Conservation (phyloP, 2,329 filamentous ascomycete genomes). For the Fusarium xyrophilum region DNA sequence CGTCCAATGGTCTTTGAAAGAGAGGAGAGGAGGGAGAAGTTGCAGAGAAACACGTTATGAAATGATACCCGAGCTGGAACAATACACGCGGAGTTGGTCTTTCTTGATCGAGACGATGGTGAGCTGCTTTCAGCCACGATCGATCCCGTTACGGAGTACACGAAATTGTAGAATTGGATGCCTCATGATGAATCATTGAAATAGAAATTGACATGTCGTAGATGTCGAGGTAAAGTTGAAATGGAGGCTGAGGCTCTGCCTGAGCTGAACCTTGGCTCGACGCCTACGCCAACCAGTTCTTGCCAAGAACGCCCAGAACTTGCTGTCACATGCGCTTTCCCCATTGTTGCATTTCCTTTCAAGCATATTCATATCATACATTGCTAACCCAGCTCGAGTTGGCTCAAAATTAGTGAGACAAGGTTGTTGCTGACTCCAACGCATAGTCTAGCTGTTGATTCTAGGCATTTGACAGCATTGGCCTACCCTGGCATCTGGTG, state of each 20-base stretch:
- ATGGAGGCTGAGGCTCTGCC: constrained; percentile 11
- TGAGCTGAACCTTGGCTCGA: constrained; percentile 5
- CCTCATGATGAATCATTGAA: not conserved
- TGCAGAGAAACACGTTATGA: not conserved
- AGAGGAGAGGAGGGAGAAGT: not conserved
- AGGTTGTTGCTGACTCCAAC: not conserved
- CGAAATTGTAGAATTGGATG: not conserved
- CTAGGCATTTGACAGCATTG: not conserved
- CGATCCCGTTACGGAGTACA: not conserved
- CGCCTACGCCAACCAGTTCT: constrained; percentile 12
- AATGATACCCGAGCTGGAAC: constrained; percentile 15
- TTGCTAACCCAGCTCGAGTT: not conserved
- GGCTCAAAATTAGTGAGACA: too few species aligned
- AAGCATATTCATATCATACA: not conserved
- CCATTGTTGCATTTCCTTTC: not conserved
- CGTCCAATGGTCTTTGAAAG: constrained; percentile 66
- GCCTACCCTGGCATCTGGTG: not conserved
- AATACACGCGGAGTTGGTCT: not conserved
- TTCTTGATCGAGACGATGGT: not conserved
- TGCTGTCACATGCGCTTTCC: constrained; percentile 8
- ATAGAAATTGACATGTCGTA: not conserved
- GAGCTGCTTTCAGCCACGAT: not conserved
- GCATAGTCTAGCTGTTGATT: not conserved
- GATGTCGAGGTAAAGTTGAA: constrained; percentile 1
- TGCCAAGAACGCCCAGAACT: constrained; percentile 19